A percentile compares a stretch with the other conserved stretches of the same genome.
These are phyloP conservation scores for Aureobasidium sp. DNA, from an alignment of 2,329 filamentous ascomycete genomes.

Conservation along the genomic window DNA sequence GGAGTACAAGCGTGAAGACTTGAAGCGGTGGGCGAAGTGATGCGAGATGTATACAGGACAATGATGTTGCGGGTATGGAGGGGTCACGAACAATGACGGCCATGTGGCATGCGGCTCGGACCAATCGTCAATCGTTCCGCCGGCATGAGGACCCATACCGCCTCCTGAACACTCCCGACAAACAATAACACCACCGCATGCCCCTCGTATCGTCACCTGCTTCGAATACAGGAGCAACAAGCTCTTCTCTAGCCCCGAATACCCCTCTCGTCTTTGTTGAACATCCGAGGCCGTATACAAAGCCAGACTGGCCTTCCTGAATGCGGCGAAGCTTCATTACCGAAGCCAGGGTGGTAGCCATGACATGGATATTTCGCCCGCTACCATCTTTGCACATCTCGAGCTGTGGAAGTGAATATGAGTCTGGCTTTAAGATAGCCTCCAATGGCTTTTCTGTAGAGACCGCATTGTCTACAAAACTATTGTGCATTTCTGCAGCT, in stretches of 20 bases:
- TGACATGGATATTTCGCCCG: neutral
- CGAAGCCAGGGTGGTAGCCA: neutral
- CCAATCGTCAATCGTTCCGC: neutral
- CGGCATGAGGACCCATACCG: neutral
- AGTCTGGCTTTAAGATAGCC: no score
- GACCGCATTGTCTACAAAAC: no score
- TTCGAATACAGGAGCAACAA: neutral
- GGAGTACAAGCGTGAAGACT: neutral
- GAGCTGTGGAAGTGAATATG: no score
- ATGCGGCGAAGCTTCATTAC: neutral
- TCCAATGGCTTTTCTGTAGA: no score
- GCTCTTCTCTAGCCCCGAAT: neutral
- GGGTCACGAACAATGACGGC: slow-evolving; percentile 4
- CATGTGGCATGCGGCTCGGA: neutral
- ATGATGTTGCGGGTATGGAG: neutral
- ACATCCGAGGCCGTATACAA: neutral
- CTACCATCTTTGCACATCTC: no score
- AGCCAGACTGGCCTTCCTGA: neutral
- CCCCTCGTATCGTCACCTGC: neutral
- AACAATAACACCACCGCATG: neutral
- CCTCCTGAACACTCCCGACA: neutral
- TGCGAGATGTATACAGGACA: neutral
- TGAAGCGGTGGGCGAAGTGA: neutral
- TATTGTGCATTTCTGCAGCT: no score
- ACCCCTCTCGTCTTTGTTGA: neutral